These are phyloP conservation scores for Suillus ampliporus DNA, from an alignment of 768 basidiomycete species.

Conservation along the genomic window DNA sequence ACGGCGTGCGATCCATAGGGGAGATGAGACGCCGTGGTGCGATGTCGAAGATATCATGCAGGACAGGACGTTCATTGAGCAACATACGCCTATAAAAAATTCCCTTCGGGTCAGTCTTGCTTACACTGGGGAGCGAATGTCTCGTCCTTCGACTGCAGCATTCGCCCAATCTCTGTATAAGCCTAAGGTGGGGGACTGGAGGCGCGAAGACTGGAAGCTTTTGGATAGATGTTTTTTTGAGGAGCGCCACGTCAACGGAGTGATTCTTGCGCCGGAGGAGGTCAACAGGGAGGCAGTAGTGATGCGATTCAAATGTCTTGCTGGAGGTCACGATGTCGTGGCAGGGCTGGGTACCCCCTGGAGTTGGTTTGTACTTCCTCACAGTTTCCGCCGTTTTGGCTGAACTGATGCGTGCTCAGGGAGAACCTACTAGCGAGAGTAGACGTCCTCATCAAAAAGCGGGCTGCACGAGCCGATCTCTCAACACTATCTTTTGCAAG, in stretches of 20 bases:
- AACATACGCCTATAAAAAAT: constrained; percentile 24
- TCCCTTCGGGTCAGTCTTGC: not conserved
- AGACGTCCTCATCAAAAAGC: constrained; percentile 37
- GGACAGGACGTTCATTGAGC: constrained; percentile 26
- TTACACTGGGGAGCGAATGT: not conserved
- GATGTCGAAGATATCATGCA: constrained; percentile 34
- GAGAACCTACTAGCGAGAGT: constrained; percentile 34
- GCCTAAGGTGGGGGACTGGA: constrained; percentile 52
- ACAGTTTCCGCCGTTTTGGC: not conserved
- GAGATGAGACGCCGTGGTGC: constrained; percentile 34
- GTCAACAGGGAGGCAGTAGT: constrained; percentile 65
- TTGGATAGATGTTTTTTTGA: constrained; percentile 83
- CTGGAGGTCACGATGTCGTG: constrained; percentile 52
- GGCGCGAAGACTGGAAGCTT: constrained; percentile 78
- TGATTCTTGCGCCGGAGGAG: constrained; percentile 42
- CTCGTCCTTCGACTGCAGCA: not conserved
- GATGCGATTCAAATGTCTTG: constrained; percentile 54
- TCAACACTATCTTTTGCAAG: not conserved
- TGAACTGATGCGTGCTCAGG: constrained; percentile 16
- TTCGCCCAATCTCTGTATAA: not conserved
- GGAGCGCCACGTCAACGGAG: constrained; percentile 59
- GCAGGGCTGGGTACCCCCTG: constrained; percentile 54
- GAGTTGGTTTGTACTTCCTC: constrained; percentile 52
- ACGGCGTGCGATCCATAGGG: constrained; percentile 18
- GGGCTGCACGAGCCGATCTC: constrained; percentile 18